Percentiles rank a stretch among this genome's conserved stretches.
These are phyloP conservation scores for rapeseed (Brassica napus) DNA, from an alignment of 345 rosid species.

Conservation along the genomic window Da-Ae NC_063437.1:20116001-20116500, in stretches of 20 bases:
- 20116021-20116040: background rate
- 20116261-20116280: slow-evolving; percentile 62
- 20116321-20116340: slow-evolving; percentile 71
- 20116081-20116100: background rate
- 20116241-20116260: slow-evolving; percentile 68
- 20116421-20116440: slow-evolving; percentile 80
- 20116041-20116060: background rate
- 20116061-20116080: background rate
- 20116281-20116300: slow-evolving; percentile 90
- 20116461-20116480: slow-evolving; percentile 68
- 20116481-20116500: slow-evolving; percentile 92
- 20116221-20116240: slow-evolving; percentile 78
- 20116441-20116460: slow-evolving; percentile 87
- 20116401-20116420: slow-evolving; percentile 72
- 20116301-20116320: slow-evolving; percentile 73
- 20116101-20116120: background rate
- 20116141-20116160: background rate
- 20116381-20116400: slow-evolving; percentile 83
- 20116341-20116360: slow-evolving; percentile 74
- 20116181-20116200: slow-evolving; percentile 94
- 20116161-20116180: slow-evolving; percentile 60
- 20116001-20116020: background rate
- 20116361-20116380: slow-evolving; percentile 94
- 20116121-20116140: background rate
- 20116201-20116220: slow-evolving; percentile 80